Percentiles rank a stretch among this genome's conserved stretches.
These are phyloP conservation scores for Pisolithus orientalis DNA, from an alignment of 768 basidiomycete genomes.

Conservation along the genomic window DNA sequence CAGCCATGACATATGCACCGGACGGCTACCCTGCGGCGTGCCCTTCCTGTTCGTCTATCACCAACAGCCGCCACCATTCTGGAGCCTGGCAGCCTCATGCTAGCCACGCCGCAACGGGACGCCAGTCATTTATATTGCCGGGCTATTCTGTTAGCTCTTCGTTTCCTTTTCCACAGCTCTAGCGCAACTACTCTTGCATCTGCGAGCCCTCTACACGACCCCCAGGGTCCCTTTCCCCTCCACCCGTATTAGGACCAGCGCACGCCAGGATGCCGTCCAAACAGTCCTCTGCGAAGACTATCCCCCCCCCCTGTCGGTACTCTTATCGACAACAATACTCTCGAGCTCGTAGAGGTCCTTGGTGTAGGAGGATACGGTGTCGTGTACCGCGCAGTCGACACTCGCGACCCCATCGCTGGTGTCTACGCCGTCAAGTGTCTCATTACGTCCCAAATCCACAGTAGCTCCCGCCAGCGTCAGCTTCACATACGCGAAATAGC, in stretches of 20 bases:
- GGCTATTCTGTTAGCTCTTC: constrained; percentile 16
- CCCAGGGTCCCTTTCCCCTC: constrained; percentile 12
- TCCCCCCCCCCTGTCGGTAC: constrained; percentile 59
- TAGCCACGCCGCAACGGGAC: constrained; percentile 29
- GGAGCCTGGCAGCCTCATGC: constrained; percentile 30
- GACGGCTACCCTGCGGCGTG: constrained; percentile 14
- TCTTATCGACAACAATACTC: constrained; percentile 72
- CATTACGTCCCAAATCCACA: constrained; percentile 43
- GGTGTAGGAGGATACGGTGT: constrained; percentile 94
- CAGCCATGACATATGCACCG: constrained; percentile 20
- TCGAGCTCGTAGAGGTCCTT: constrained; percentile 81
- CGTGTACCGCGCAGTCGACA: constrained; percentile 83
- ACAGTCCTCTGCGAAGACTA: constrained; percentile 31
- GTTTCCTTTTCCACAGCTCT: constrained; percentile 19
- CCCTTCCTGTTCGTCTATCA: constrained; percentile 27
- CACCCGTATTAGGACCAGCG: constrained; percentile 11
- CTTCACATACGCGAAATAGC: constrained; percentile 87
- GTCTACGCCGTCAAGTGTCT: constrained; percentile 93
- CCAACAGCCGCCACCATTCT: constrained; percentile 23
- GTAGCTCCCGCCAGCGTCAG: constrained; percentile 50
- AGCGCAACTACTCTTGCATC: constrained; percentile 14
- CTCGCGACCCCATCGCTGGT: constrained; percentile 36
- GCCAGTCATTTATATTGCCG: constrained; percentile 28
- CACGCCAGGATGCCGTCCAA: constrained; percentile 25
- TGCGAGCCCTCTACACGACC: constrained; percentile 20